Conservation (phyloP, 2,329 filamentous ascomycete species). For the Clarireedia monteithiana region DNA sequence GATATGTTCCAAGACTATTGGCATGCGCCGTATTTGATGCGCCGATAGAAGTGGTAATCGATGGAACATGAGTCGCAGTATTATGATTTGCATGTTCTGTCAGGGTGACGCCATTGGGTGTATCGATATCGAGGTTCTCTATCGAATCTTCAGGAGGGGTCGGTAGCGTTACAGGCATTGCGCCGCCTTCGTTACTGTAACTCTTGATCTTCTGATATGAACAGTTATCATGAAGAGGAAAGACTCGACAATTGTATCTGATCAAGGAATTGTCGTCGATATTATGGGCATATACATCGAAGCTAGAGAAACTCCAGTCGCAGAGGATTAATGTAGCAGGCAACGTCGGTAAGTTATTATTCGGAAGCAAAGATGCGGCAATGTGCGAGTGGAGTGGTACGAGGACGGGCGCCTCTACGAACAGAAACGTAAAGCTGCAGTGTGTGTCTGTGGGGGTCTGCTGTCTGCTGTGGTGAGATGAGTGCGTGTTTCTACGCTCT, state of each 20-base stretch:
- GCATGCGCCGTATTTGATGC: conserved; percentile 14
- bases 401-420: conserved; percentile 4
- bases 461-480: not conserved
- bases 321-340: not conserved
- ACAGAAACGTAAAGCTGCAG: not conserved
- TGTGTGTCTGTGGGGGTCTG: not conserved
- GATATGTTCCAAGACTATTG: conserved; percentile 9
- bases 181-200: conserved; percentile 11
- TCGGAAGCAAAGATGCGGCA: not conserved
- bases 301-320: not conserved
- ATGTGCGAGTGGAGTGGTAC: conserved; percentile 7
- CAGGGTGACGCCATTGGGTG: conserved; percentile 11
- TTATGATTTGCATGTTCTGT: not conserved
- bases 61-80: not conserved
- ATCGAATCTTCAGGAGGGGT: conserved; percentile 20
- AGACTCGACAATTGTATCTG: not conserved
- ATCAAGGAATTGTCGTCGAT: not conserved
- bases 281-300: not conserved
- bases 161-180: conserved; percentile 22
- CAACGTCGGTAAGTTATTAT: not conserved
- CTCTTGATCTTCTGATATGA: conserved; percentile 10
- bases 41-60: conserved; percentile 14
- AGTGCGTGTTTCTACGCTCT: not conserved
- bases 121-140: conserved; percentile 10
- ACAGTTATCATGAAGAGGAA: conserved; percentile 10